phyloP scores from a whole-genome alignment of 2,329 filamentous ascomycete species.

The Claviceps digitariae region DNA sequence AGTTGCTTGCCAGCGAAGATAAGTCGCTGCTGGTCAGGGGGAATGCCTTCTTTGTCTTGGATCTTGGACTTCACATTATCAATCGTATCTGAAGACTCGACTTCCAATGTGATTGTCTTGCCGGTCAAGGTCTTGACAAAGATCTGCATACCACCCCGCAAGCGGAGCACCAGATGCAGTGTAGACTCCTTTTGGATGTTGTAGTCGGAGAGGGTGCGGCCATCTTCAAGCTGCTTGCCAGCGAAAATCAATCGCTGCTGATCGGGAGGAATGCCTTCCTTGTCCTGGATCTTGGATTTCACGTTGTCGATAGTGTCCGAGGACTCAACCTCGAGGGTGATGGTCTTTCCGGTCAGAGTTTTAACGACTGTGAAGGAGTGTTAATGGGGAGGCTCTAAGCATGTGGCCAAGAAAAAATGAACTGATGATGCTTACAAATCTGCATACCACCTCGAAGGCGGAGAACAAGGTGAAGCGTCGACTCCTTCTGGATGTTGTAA shows the following conservation, averaged over 20 bases:
- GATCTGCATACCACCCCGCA: constrained; percentile 82
- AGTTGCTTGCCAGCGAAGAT: constrained; percentile 92
- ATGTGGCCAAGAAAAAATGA: background rate
- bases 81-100: constrained; percentile 80
- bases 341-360: constrained; percentile 86
- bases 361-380: constrained; percentile 45
- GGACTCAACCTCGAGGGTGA: constrained; percentile 80
- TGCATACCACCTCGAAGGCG: constrained; percentile 55
- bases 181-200: constrained; percentile 93
- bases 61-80: constrained; percentile 95
- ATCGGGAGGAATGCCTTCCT: constrained; percentile 91
- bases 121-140: constrained; percentile 81
- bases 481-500: constrained; percentile 49
- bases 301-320: constrained; percentile 93
- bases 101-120: constrained; percentile 89
- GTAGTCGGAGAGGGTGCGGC: constrained; percentile 80
- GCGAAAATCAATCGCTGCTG: constrained; percentile 94
- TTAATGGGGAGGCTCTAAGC: background rate
- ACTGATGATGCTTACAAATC: constrained; percentile 38
- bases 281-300: constrained; percentile 94
- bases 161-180: constrained; percentile 72
- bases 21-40: constrained; percentile 84
- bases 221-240: constrained; percentile 90
- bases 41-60: constrained; percentile 85
- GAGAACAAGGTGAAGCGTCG: constrained; percentile 61